phyloP scores from a whole-genome alignment of 23 red algal genomes.

The Gracilaria domingensis region DNA sequence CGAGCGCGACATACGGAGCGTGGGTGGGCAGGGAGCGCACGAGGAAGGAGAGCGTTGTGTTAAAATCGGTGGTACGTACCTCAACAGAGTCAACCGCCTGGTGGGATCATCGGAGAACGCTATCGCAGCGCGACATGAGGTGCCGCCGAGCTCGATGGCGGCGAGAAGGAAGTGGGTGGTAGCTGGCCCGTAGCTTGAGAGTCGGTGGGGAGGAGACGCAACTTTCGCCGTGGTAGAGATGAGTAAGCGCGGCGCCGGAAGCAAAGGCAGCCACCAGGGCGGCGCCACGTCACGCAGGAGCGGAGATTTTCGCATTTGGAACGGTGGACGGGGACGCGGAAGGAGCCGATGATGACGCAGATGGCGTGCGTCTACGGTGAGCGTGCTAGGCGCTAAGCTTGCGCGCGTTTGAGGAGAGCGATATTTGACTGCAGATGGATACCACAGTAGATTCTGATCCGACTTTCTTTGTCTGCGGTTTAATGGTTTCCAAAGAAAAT shows the following conservation, averaged over 20 bases:
- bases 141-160: slow-evolving; percentile 97
- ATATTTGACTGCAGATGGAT: slow-evolving; percentile 31
- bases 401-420: no score
- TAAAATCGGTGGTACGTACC: slow-evolving; percentile 82
- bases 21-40: slow-evolving; percentile 70
- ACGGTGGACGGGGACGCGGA: no score
- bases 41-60: slow-evolving; percentile 68
- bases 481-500: slow-evolving; percentile 44
- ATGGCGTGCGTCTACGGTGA: no score
- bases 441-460: background rate
- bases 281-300: slow-evolving; percentile 11
- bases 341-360: no score
- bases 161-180: slow-evolving; percentile 60
- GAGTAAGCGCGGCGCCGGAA: slow-evolving; percentile 23
- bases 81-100: slow-evolving; percentile 67
- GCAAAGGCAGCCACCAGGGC: slow-evolving; percentile 50
- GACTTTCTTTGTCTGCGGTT: slow-evolving; percentile 50
- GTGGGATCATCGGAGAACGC: slow-evolving; percentile 63
- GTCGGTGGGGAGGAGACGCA: background rate
- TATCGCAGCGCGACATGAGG: slow-evolving; percentile 81
- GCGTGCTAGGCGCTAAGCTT: no score
- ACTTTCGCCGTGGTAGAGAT: slow-evolving; percentile 36
- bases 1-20: slow-evolving; percentile 81
- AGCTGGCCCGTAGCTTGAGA: background rate
- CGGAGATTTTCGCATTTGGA: background rate